Evolutionary conservation across 306 rosid genomes (phyloP), one percentile per base, ranked within the genome.

Genomic region (Aeschynomene evenia): DNA sequence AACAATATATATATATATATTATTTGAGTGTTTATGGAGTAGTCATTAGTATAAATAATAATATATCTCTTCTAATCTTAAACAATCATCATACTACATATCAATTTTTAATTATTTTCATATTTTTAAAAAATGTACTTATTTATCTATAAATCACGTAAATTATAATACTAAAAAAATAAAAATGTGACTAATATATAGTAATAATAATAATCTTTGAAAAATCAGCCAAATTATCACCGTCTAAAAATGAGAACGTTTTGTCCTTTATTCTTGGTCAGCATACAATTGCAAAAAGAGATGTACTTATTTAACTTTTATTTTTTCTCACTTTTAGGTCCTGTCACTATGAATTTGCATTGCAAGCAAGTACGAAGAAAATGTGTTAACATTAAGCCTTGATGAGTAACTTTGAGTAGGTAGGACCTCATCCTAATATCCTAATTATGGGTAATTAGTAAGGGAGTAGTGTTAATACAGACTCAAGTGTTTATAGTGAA

Each of bases 381-480:
- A 59, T 22, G 34, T 50, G 65, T 75, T 81, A 68, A 68, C 83
- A 79, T 63, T 79, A 83, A 73, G 63, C 82, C 67, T 71, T 74
- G 46, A 63, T 80, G 70, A 37, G 23, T 9, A 39, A 39, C 45
- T 28, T 48, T 36, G 60, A 56, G 66, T 71, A 49, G 77, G 81
- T 28, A 33, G 45, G 45, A 74, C 83, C 56, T 37, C 39, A 55
- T 24, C 43, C 64, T 40, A 51, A 45, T 20, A 55, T 24, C 43
- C 64, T 40, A 51, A 45, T 20, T 6, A 10, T 55, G 70, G 29
- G 14, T 37, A 72, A 60, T 56, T 50, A 70, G 11, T 48, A 36
- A 59, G 16, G 49, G 45, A n/a, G n/a, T n/a, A n/a, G n/a, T n/a
- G n/a, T n/a, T n/a, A n/a, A n/a, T n/a, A n/a, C n/a, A n/a, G n/a